phyloP scores from a whole-genome alignment of 106 monocot species.

The Acorus gramineus region DNA sequence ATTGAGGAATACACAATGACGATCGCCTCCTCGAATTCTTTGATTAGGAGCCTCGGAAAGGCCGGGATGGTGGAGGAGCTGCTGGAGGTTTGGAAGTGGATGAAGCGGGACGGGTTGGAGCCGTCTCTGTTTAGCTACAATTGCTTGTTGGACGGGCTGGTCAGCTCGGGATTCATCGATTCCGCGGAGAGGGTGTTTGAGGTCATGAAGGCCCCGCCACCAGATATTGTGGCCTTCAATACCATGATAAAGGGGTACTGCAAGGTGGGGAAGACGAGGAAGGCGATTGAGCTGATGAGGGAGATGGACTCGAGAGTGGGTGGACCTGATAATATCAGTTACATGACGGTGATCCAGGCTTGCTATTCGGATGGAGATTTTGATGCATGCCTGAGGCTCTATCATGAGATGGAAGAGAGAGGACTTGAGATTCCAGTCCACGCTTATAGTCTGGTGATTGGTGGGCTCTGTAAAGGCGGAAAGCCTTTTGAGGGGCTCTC shows the following conservation, averaged over 20 bases:
- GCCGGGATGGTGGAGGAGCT: constrained; percentile 67
- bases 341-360: constrained; percentile 62
- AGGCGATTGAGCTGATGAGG: constrained; percentile 30
- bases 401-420: constrained; percentile 78
- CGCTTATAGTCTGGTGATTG: constrained; percentile 54
- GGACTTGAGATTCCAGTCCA: constrained; percentile 63
- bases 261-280: constrained; percentile 22
- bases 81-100: constrained; percentile 49
- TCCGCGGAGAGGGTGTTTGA: constrained; percentile 82
- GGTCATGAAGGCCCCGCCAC: constrained; percentile 20
- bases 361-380: constrained; percentile 40
- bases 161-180: constrained; percentile 47
- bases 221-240: constrained; percentile 65
- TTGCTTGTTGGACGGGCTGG: constrained; percentile 66
- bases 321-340: constrained; percentile 65
- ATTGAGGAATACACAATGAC: constrained; percentile 21
- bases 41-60: constrained; percentile 39
- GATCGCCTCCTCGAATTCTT: constrained; percentile 13
- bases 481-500: constrained; percentile 59
- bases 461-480: constrained; percentile 50
- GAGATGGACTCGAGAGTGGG: constrained; percentile 23
- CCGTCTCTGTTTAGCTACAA: constrained; percentile 57
- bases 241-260: constrained; percentile 70
- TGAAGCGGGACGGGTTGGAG: constrained; percentile 39
- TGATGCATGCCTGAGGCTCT: constrained; percentile 41